Base-by-base conservation (phyloP, 805 yeast species). In the Myxozyma geophila region DNA sequence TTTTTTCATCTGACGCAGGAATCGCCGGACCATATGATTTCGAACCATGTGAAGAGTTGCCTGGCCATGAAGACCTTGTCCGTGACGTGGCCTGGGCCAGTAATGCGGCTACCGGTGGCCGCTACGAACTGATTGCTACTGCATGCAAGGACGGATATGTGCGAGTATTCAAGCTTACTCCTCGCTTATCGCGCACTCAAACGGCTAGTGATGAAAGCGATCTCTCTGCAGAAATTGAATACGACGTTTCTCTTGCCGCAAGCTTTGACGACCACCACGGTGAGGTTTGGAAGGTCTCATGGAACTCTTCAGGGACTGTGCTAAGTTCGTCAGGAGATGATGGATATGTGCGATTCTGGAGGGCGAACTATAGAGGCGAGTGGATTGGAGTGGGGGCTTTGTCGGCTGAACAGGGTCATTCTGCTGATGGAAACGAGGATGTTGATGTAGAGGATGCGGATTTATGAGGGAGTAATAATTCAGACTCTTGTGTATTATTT, bases 131-230 rank as follows among this genome's bases (percentile, higher is more conserved):
- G 54, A 81, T 95, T 49, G 98, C 99, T 0, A 93, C 98, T 0
- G 98, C 96, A 5, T 92, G 97, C 74, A 92, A 92, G 74, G 99
- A 95, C 74, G 99, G 98, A 0, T 85, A 81, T 71, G 92, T 95
- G 10, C 83, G 98, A 58, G 87, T 95, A 2, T 93, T 87, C 80
- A 90, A 89, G 74, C 79, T 92, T 6, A 79, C 80, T 3, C 51
- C 56, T 23, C 56, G 56, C 17, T 21, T 43, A 19, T 10, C 46
- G 12, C 19, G n/a, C 46, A 21, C 37, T 9, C 40, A 13, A 15
- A 40, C 10, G 3, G 51, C 46, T 12, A 47, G 35, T 12, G 58
- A 40, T n/a, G 43, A 43, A 2, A 13, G 17, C 10, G 9, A 6
- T 1, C 35, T 49, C 1, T 19, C 56, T 6, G 49, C 44, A n/a